phyloP scores from a whole-genome alignment of 2,329 filamentous ascomycete genomes.

The Grosmannia clavigera region DNA sequence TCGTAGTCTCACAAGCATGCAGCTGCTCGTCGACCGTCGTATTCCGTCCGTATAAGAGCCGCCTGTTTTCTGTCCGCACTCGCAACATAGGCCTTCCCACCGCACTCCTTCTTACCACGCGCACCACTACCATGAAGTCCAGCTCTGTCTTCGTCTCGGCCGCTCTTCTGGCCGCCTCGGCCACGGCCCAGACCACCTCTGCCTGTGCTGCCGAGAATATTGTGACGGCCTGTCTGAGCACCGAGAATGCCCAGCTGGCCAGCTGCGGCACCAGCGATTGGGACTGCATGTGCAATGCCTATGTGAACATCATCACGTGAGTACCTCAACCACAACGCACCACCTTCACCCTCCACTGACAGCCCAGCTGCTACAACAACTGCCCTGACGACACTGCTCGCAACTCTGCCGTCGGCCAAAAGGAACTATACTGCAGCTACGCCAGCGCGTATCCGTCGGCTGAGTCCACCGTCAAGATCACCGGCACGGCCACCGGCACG shows the following conservation, averaged over 20 bases:
- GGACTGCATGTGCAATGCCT: conserved; percentile 32
- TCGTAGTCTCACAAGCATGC: too few relatives aligned
- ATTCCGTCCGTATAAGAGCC: too few relatives aligned
- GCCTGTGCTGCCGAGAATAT: conserved; percentile 12
- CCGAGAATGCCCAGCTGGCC: conserved; percentile 25
- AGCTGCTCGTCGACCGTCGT: too few relatives aligned
- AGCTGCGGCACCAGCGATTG: conserved; percentile 29
- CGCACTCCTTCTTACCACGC: too few relatives aligned
- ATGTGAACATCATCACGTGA: conserved; percentile 33
- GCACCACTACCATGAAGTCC: conserved; percentile 5
- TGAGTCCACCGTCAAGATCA: conserved; percentile 12
- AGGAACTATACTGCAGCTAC: conserved; percentile 31
- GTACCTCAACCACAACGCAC: conserved; percentile 11
- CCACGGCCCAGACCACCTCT: conserved; percentile 5
- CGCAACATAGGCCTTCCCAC: too few relatives aligned
- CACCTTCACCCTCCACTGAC: not conserved
- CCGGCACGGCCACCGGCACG: conserved; percentile 9
- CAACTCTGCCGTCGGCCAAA: conserved; percentile 22
- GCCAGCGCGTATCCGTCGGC: conserved; percentile 29
- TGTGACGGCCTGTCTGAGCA: conserved; percentile 12
- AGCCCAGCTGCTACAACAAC: conserved; percentile 35
- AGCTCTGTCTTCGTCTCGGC: not conserved
- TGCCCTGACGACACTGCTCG: conserved; percentile 36
- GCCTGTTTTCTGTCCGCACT: too few relatives aligned
- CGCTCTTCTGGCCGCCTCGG: conserved; percentile 4